Evolutionary conservation across 257 asterid species (phyloP), one percentile per base, ranked within the genome.

Genomic region (Penstemon eatonii): DNA sequence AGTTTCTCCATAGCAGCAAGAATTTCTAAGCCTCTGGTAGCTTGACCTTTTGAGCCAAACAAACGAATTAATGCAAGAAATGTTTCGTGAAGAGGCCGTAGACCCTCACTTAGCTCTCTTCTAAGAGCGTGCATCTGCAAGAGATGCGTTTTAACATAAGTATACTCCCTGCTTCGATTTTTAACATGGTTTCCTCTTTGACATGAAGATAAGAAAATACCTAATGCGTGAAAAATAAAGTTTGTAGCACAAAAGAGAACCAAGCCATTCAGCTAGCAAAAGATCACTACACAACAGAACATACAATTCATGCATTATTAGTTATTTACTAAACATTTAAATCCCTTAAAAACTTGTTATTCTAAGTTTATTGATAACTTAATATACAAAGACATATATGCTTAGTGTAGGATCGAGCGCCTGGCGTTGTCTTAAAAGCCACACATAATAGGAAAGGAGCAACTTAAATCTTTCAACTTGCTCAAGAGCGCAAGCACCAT

Each of bases 1-100:
- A 93, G 82, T 77, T 90, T 90, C 81, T 93, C 99, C 99, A 93
- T 93, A 53, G 97, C 99, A 38, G 99, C 95, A 56, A 93, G 96
- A 79, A 88, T 85, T 77, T 93, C 99, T 65, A 87, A 83, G 71
- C 99, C 99, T 74, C 92, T 84, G 39, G 86, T 81, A 60, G 96
- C 89, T 70, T 60, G 92, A 60, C 99, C 99, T 74, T 88, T 84
- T 13, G 91, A 81, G 71, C 99, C 99, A 83, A 87, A 90, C 65
- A 93, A 78, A 56, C 99, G 96, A 72, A 88, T 77, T 82, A 93
- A 84, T 33, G 99, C 91, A 76, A 93, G 47, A 79, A 93, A 93
- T 33, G 99, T 90, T 75, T 93, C 99, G 37, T 90, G 99, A 64
- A 93, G 90, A 10, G 99, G 99, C 70, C 94, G 85, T 74, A 93